These are phyloP conservation scores for Pulveroboletus sp. DNA, from an alignment of 768 basidiomycete genomes.

Conservation along the genomic window DNA sequence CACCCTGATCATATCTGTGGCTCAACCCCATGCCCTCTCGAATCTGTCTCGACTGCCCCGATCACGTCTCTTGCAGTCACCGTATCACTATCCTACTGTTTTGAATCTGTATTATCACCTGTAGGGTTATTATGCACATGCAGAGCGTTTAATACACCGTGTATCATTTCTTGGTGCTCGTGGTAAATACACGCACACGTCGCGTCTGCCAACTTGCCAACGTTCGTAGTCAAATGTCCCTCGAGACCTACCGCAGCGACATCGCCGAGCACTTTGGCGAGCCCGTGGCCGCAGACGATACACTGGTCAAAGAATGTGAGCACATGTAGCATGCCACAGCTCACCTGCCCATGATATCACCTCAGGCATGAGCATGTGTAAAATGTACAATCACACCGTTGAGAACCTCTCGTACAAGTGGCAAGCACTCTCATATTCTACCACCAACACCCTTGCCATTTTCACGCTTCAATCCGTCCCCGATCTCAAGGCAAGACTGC, in stretches of 20 bases:
- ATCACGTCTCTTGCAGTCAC: conserved; percentile 10
- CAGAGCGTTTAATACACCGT: conserved; percentile 22
- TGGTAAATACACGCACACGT: conserved; percentile 8
- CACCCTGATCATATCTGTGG: conserved; percentile 24
- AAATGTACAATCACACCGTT: conserved; percentile 53
- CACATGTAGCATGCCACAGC: conserved; percentile 2
- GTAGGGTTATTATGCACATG: conserved; percentile 22
- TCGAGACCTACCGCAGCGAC: conserved; percentile 17
- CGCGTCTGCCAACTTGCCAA: neutral
- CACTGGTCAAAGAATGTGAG: conserved; percentile 53
- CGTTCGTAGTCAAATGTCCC: conserved; percentile 19
- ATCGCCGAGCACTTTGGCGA: conserved; percentile 26
- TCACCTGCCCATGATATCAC: conserved; percentile 3
- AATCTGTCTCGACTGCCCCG: conserved; percentile 16
- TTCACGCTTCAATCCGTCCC: conserved; percentile 51
- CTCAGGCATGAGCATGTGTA: conserved; percentile 63
- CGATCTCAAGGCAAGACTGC: conserved; percentile 40
- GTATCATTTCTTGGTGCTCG: conserved; percentile 10
- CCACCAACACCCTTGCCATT: conserved; percentile 35
- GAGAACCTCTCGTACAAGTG: conserved; percentile 63
- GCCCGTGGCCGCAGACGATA: conserved; percentile 37
- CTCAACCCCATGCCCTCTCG: conserved; percentile 13
- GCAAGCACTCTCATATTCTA: conserved; percentile 48
- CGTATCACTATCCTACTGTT: conserved; percentile 22
- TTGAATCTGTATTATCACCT: conserved; percentile 30